These are phyloP conservation scores for Solanum hybrid DNA, from an alignment of 305 asterid species.

Conservation along the genomic window DNA sequence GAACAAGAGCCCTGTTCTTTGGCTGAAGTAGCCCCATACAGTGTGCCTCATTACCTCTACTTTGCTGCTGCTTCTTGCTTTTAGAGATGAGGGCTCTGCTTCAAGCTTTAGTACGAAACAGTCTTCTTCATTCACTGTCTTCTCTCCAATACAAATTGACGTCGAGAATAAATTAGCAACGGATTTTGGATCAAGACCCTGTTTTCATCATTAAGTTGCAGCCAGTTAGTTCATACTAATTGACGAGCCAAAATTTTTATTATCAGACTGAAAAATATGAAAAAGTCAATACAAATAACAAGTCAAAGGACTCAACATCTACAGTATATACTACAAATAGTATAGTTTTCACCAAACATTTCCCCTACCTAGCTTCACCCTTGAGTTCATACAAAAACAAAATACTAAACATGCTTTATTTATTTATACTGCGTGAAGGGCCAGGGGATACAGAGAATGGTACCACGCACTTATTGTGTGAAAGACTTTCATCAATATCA, in stretches of 20 bases:
- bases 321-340: background rate
- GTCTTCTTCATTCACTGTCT: constrained; percentile 46
- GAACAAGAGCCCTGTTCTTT: constrained; percentile 14
- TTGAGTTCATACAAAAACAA: background rate
- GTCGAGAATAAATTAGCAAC: constrained; percentile 75
- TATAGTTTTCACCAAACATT: background rate
- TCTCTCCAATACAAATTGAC: constrained; percentile 80
- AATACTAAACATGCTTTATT: background rate
- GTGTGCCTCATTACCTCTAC: constrained; percentile 18
- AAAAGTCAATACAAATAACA: background rate
- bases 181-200: constrained; percentile 92
- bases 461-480: background rate
- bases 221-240: background rate
- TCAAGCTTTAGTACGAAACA: constrained; percentile 81
- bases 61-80: constrained; percentile 25
- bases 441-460: background rate
- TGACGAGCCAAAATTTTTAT: background rate
- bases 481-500: no score
- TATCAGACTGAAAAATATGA: background rate
- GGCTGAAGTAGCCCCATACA: constrained; percentile 19
- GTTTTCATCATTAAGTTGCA: background rate
- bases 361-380: background rate
- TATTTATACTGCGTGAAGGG: background rate
- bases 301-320: background rate
- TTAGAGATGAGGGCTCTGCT: constrained; percentile 44